Evolutionary conservation across 805 yeast species (phyloP).

Genomic region (Candida fluviatilis): DNA sequence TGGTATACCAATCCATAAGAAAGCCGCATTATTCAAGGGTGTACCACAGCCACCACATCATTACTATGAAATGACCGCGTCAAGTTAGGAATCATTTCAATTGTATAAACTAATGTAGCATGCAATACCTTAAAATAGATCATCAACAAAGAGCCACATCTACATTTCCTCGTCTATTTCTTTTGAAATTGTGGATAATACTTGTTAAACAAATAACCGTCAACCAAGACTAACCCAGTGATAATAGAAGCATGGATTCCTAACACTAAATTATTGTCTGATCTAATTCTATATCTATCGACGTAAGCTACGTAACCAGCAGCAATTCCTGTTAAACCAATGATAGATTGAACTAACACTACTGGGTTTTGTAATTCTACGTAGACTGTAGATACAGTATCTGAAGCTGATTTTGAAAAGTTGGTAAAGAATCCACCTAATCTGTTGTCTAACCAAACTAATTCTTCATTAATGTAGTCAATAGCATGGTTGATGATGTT

Average conservation of each 20-base stretch:
- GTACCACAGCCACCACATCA: too few species aligned
- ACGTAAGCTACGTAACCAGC: slow-evolving; percentile 48
- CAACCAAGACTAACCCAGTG: slow-evolving; percentile 51
- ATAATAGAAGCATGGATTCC: slow-evolving; percentile 49
- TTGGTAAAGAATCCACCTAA: slow-evolving; percentile 12
- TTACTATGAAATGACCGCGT: too few species aligned
- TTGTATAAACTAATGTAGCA: too few species aligned
- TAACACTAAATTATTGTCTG: slow-evolving; percentile 41
- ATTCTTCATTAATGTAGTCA: slow-evolving; percentile 12
- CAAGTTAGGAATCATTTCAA: too few species aligned
- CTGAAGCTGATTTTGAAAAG: slow-evolving; percentile 11
- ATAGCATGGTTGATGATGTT: slow-evolving; percentile 15
- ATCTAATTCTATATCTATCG: slow-evolving; percentile 47
- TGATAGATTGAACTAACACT: slow-evolving; percentile 49
- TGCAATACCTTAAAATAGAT: too few species aligned
- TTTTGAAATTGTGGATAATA: slow-evolving; percentile 55
- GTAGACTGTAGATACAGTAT: slow-evolving; percentile 14
- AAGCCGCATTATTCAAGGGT: too few species aligned
- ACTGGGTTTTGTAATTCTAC: slow-evolving; percentile 59
- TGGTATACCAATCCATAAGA: too few species aligned
- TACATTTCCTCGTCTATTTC: slow-evolving; percentile 6
- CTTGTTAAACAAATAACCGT: slow-evolving; percentile 49
- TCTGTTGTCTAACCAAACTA: slow-evolving; percentile 7
- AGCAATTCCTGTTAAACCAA: slow-evolving; percentile 44
- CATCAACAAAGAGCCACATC: too few species aligned